phyloP scores from a whole-genome alignment of 2,329 filamentous ascomycete species.

The Apiospora hydei region DNA sequence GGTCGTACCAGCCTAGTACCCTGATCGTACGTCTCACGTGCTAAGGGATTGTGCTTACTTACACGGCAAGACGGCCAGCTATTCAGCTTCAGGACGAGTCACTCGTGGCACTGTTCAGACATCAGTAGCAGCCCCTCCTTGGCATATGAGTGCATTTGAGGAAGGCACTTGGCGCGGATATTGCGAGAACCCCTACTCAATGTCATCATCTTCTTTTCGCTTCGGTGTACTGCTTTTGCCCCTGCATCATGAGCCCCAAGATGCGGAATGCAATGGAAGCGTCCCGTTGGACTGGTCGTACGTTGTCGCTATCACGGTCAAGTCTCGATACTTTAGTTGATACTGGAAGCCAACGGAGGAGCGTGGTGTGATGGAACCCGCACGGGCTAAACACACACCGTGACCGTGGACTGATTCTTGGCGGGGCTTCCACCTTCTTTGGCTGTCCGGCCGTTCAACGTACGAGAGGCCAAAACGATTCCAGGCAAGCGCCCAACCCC shows the following conservation, averaged over 20 bases:
- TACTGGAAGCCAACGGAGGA: neutral
- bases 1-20: neutral
- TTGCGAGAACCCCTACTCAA: neutral
- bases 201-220: neutral
- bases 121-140: neutral
- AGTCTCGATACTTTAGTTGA: neutral
- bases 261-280: neutral
- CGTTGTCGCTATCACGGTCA: conserved; percentile 5
- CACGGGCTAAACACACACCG: neutral
- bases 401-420: conserved; percentile 14
- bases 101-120: neutral
- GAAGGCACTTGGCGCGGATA: neutral
- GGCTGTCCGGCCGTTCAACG: neutral
- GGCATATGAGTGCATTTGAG: no score
- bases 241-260: neutral
- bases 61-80: neutral
- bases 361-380: conserved; percentile 5
- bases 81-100: neutral
- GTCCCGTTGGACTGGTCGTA: neutral
- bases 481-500: neutral
- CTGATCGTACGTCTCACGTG: neutral
- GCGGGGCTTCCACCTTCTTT: neutral
- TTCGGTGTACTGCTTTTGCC: neutral
- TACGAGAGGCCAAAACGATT: conserved; percentile 4
- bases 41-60: neutral